Percentiles rank a stretch among this genome's conserved stretches.
Evolutionary conservation across 495 filamentous ascomycete species (phyloP).

Genomic region (Penicillium angulare): DNA sequence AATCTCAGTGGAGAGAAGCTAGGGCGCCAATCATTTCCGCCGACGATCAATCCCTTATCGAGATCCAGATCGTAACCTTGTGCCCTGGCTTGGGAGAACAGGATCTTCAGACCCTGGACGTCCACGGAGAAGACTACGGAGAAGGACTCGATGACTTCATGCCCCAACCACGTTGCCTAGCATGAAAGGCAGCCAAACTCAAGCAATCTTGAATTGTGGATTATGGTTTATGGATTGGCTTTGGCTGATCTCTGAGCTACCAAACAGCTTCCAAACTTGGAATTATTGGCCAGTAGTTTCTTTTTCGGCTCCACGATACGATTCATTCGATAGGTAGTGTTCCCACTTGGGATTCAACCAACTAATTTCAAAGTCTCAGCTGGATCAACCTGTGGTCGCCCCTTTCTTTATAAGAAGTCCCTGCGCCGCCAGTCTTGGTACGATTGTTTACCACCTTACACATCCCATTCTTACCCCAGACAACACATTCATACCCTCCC

Average conservation of each 20-base stretch:
- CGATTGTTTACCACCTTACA: too few species aligned
- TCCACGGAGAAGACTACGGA: too few species aligned
- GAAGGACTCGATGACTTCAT: conserved; percentile 22
- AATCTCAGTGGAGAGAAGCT: neutral
- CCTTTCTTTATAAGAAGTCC: conserved; percentile 4
- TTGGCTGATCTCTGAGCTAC: neutral
- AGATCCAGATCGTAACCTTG: conserved; percentile 14
- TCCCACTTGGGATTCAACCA: neutral
- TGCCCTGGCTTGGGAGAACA: neutral
- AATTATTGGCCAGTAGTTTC: neutral
- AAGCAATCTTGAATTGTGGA: neutral
- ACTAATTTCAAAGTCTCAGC: too few species aligned
- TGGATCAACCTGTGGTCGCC: neutral
- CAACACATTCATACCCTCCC: neutral
- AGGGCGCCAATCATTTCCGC: conserved; percentile 1
- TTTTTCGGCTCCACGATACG: too few species aligned
- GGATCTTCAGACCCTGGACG: conserved; percentile 9
- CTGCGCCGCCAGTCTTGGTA: too few species aligned
- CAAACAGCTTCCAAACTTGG: too few species aligned
- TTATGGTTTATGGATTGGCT: neutral
- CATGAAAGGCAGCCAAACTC: conserved; percentile 3
- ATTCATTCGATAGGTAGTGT: too few species aligned
- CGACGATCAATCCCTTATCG: conserved; percentile 14
- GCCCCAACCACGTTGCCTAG: conserved; percentile 22
- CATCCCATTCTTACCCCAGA: neutral